Conservation (phyloP, 2,329 filamentous ascomycete species). For the Cylindrodendrum hubeiense region DNA sequence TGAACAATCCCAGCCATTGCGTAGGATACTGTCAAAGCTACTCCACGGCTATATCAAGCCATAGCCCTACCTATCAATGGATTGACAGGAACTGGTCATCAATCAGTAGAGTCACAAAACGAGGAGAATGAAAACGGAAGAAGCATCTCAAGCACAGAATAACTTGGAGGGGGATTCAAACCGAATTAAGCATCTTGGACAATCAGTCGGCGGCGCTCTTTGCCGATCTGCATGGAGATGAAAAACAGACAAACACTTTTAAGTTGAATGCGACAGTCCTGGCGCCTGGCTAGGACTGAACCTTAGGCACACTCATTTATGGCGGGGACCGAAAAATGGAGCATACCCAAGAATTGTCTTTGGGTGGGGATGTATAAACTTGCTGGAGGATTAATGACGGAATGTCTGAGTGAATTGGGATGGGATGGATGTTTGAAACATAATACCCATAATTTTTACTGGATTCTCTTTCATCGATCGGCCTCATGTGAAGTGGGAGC, state of each 20-base stretch:
- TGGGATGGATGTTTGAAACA: neutral
- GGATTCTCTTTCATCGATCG: neutral
- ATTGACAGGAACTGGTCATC: no score
- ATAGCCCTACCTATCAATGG: no score
- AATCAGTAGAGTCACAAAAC: no score
- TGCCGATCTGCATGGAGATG: neutral
- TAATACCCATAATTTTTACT: neutral
- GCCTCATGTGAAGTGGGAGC: neutral
- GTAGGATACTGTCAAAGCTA: no score
- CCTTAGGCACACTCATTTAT: no score
- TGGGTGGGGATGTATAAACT: neutral
- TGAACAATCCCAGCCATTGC: neutral
- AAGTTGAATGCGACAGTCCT: neutral
- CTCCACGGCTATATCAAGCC: no score
- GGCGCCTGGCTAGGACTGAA: no score
- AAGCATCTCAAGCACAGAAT: neutral
- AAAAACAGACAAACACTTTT: neutral
- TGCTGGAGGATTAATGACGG: neutral
- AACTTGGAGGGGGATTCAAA: neutral
- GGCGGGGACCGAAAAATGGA: neutral
- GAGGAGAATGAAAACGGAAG: neutral
- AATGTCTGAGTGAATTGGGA: neutral
- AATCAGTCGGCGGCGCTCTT: neutral
- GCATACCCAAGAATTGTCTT: neutral
- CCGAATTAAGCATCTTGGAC: neutral